Base-by-base conservation (phyloP, 2,329 filamentous ascomycete genomes). In the Metarhizium guizhouense region DNA sequence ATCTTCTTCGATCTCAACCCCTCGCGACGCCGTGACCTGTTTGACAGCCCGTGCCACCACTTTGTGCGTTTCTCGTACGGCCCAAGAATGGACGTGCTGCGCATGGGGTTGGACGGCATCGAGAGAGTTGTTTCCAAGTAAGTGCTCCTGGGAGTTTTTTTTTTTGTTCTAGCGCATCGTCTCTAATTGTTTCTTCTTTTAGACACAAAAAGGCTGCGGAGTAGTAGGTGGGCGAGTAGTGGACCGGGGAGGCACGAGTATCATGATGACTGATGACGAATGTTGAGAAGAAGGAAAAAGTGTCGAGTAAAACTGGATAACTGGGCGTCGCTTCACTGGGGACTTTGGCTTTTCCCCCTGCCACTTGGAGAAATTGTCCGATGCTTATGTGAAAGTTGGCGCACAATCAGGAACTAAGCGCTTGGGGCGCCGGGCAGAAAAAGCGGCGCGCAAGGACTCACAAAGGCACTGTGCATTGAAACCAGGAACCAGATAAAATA, bases 1-100 rank as follows among this genome's bases (percentile, higher is more conserved):
- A 97, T 97, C 71, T 97, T 97, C 81, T 97, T 97, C 70, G 93
- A 97, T 67, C 74, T 97, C 61, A 97, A 97, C 75, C 93, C 93
- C 4, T 87, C 88, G 40, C 87, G 90, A 70, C 82, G 93, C 61
- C 81, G 93, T 68, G 93, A 97, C 71, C 73, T 97, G 63, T 97
- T 97, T 62, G 93, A 97, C 74, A 90, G 84, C 62, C 93, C 93
- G 57, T 96, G 93, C 73, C 93, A 97, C 73, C 87, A 94, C 74
- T 95, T 93, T 69, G 88, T 95, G 32, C 82, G 90, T 53, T 81
- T 95, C 64, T 90, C 86, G 55, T 95, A 94, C 67, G 90, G 90
- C 0, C 90, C 90, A 3, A 85, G 81, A 65, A 87, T 93, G 84
- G 87, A 92, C 11, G 82, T 83, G 43, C 74, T 95, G 56, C 84